Conservation (phyloP, 2,329 filamentous ascomycete species). For the Fusarium subtropicale region DNA sequence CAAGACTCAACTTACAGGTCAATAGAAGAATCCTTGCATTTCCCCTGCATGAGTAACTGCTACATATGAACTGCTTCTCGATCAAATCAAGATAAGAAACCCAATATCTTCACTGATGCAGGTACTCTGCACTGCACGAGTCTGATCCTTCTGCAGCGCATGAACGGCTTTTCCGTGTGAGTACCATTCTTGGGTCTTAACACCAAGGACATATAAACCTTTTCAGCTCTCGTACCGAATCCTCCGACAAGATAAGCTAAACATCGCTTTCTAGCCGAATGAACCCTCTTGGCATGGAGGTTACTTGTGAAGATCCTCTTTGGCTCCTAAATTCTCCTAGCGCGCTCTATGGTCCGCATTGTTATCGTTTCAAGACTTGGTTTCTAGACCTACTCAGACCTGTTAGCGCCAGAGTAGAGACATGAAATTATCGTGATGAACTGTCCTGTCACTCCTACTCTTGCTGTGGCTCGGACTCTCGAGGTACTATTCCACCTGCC, state of each 20-base stretch:
- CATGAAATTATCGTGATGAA: not conserved
- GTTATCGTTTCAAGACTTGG: not conserved
- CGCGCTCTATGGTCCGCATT: not conserved
- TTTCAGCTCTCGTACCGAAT: not conserved
- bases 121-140: not conserved
- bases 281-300: not conserved
- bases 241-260: not conserved
- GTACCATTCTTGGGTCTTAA: not conserved
- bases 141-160: not conserved
- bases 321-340: not conserved
- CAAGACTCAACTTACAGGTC: not conserved
- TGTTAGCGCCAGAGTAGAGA: not conserved
- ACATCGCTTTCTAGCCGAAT: not conserved
- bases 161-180: not conserved
- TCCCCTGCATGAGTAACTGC: not conserved
- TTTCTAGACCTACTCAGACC: not conserved
- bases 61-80: not conserved
- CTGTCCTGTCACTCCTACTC: not conserved
- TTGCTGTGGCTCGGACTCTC: not conserved
- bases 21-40: not conserved
- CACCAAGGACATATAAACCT: not conserved
- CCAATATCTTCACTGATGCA: not conserved
- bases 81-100: not conserved
- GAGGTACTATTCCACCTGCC: conserved; percentile 3
- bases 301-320: not conserved